Evolutionary conservation across 805 yeast species (phyloP).

Genomic region (Ogataea siamensis): DNA sequence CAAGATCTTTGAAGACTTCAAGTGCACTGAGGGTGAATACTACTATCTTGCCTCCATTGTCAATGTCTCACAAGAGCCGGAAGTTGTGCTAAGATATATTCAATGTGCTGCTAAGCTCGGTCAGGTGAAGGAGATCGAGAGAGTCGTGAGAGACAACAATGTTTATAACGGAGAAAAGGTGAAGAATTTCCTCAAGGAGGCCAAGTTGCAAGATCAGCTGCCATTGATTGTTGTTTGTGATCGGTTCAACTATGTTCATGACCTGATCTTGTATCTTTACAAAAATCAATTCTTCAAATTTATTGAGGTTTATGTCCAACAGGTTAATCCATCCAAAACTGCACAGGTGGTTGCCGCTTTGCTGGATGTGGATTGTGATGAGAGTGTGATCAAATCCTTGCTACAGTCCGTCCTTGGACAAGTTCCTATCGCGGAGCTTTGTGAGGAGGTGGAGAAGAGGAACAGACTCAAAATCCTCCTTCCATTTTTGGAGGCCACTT

Average conservation of each 20-base stretch:
- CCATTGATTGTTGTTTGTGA: slow-evolving; percentile 97
- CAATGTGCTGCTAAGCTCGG: slow-evolving; percentile 90
- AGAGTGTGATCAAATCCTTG: slow-evolving; percentile 74
- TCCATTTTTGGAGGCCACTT: slow-evolving; percentile 89
- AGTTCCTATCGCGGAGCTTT: slow-evolving; percentile 87
- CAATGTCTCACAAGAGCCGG: slow-evolving; percentile 88
- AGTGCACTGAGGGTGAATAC: slow-evolving; percentile 89
- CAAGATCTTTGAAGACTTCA: slow-evolving; percentile 89
- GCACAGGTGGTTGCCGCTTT: slow-evolving; percentile 96
- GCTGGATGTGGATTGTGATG: slow-evolving; percentile 97
- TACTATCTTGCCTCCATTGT: slow-evolving; percentile 92
- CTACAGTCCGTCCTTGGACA: slow-evolving; percentile 87
- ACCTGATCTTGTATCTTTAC: slow-evolving; percentile 87
- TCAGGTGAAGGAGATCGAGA: slow-evolving; percentile 90
- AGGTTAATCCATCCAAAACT: slow-evolving; percentile 92
- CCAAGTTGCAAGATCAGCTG: slow-evolving; percentile 88
- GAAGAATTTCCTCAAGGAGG: slow-evolving; percentile 94
- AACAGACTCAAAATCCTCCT: slow-evolving; percentile 86
- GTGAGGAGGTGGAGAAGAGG: slow-evolving; percentile 94
- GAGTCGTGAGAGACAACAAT: slow-evolving; percentile 90
- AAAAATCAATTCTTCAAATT: slow-evolving; percentile 94
- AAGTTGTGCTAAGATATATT: slow-evolving; percentile 93
- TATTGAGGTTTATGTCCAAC: slow-evolving; percentile 97
- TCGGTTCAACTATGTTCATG: slow-evolving; percentile 87
- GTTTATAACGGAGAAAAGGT: slow-evolving; percentile 97